Percentiles rank a stretch among this genome's conserved stretches.
Evolutionary conservation across 495 filamentous ascomycete genomes (phyloP).

Genomic region (Hamigera avellanea): DNA sequence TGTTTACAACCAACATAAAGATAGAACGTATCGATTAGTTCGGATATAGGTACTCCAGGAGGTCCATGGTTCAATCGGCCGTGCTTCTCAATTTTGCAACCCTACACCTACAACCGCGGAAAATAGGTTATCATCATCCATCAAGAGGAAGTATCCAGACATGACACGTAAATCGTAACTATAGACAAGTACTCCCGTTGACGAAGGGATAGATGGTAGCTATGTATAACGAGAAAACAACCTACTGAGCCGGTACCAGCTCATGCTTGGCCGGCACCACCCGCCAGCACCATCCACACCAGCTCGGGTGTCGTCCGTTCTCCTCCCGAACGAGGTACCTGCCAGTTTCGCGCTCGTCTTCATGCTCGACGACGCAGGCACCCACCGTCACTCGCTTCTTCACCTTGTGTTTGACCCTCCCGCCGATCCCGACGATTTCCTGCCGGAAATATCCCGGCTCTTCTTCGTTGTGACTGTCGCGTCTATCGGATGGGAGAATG

Average conservation of each 20-base stretch:
- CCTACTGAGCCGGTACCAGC: background rate
- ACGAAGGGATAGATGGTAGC: background rate
- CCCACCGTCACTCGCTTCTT: conserved; percentile 68
- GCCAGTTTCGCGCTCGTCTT: conserved; percentile 58
- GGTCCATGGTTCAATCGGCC: too few species aligned
- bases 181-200: too few species aligned
- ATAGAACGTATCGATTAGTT: too few species aligned
- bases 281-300: conserved; percentile 41
- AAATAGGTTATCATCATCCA: too few species aligned
- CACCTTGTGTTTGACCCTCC: conserved; percentile 68
- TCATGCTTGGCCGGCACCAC: conserved; percentile 26
- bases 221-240: background rate
- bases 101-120: too few species aligned
- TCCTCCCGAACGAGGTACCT: conserved; percentile 56
- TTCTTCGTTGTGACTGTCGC: conserved; percentile 23
- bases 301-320: conserved; percentile 33
- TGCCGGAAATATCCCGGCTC: conserved; percentile 63
- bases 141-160: too few species aligned
- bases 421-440: conserved; percentile 82
- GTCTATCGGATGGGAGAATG: background rate
- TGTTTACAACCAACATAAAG: background rate
- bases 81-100: too few species aligned
- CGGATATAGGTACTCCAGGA: too few species aligned
- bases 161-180: too few species aligned
- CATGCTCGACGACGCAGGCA: conserved; percentile 69